Conservation (phyloP, 208 protist species). For the Trypanosoma cruzi region DNA sequence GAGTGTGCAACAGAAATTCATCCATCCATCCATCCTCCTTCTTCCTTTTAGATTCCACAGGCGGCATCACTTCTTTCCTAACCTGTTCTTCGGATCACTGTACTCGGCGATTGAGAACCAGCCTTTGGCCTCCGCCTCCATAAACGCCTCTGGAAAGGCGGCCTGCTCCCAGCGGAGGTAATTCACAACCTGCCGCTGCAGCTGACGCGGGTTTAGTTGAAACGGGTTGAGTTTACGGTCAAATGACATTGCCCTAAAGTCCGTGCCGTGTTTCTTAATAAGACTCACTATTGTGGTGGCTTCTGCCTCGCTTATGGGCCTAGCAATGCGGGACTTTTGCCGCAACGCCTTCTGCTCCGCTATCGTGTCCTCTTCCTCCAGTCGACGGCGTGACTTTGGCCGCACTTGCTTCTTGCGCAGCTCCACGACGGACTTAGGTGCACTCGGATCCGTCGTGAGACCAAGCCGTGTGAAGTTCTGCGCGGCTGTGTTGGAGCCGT, state of each 20-base stretch:
- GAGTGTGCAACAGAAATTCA: no score
- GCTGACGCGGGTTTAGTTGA: constrained; percentile 84
- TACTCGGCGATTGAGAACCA: constrained; percentile 75
- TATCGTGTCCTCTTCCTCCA: constrained; percentile 60
- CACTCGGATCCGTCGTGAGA: constrained; percentile 65
- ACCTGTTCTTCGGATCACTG: constrained; percentile 54
- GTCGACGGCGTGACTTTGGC: constrained; percentile 35
- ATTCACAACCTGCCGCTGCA: constrained; percentile 84
- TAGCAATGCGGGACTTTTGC: constrained; percentile 45
- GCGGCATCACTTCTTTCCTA: constrained; percentile 28
- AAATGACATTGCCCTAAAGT: constrained; percentile 84
- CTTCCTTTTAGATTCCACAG: neutral
- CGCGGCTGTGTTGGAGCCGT: constrained; percentile 56
- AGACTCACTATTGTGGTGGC: constrained; percentile 70
- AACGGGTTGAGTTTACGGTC: constrained; percentile 84
- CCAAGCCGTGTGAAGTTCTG: constrained; percentile 82
- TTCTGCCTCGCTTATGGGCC: constrained; percentile 80
- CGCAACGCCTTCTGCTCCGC: constrained; percentile 30
- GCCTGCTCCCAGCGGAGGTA: constrained; percentile 83
- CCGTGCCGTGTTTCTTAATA: constrained; percentile 67
- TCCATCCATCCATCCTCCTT: neutral
- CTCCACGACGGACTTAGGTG: constrained; percentile 31
- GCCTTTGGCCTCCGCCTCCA: constrained; percentile 71
- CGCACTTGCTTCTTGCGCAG: constrained; percentile 54
- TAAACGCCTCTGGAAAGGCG: constrained; percentile 68